Percentiles rank a stretch among this genome's conserved stretches.
These are phyloP conservation scores for Silene uniflora DNA, from an alignment of 148 eudicot genomes.

Conservation along the genomic window DNA sequence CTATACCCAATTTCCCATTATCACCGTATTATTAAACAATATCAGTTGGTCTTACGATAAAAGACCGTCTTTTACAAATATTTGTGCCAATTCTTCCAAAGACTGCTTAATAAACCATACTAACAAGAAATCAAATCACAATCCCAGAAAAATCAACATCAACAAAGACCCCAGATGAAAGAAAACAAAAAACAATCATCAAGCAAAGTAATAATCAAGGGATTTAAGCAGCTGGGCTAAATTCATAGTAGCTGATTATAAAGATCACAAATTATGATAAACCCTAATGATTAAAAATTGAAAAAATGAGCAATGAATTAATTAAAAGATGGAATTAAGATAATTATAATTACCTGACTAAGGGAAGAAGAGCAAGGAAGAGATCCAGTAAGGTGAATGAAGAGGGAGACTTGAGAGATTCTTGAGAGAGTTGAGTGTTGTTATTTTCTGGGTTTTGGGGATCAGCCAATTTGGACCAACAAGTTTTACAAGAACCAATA, in stretches of 20 bases:
- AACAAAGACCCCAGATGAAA: not conserved
- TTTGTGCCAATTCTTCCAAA: not conserved
- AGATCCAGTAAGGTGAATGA: no score
- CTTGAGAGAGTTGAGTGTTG: no score
- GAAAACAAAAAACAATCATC: not conserved
- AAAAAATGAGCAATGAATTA: not conserved
- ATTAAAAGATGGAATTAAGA: not conserved
- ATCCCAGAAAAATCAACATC: not conserved
- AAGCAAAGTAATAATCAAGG: not conserved
- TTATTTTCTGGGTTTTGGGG: no score
- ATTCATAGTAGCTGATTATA: not conserved
- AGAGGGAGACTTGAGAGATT: no score
- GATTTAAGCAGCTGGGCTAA: not conserved
- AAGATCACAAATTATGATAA: not conserved
- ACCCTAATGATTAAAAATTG: not conserved
- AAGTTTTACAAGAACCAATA: no score
- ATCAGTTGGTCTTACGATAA: no score
- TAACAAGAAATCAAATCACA: not conserved
- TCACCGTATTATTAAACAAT: no score
- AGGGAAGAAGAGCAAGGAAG: no score
- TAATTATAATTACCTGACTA: not conserved
- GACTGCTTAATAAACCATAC: not conserved
- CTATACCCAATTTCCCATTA: not conserved
- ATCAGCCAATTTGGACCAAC: no score
- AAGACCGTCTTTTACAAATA: no score